Conservation (phyloP, 2,329 filamentous ascomycete genomes). For the Fusarium longipes region DNA sequence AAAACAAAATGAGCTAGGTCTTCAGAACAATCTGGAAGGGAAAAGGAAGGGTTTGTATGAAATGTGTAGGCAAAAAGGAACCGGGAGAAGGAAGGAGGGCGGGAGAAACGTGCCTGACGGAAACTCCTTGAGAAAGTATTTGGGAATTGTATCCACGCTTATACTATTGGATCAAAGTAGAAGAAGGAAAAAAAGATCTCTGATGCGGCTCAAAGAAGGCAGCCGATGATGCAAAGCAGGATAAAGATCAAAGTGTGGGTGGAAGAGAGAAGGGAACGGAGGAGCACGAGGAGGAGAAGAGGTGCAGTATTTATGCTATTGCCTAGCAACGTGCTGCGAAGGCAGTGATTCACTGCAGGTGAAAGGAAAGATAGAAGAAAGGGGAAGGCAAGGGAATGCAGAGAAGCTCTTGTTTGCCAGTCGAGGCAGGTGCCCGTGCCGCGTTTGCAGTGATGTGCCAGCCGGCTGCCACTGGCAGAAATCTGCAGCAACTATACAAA, state of each 20-base stretch:
- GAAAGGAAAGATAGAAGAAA: not conserved
- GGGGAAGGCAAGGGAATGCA: not conserved
- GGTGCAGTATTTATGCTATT: slow-evolving; percentile 15
- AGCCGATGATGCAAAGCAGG: not conserved
- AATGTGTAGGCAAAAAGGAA: not conserved
- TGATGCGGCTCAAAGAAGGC: not conserved
- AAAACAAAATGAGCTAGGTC: not conserved
- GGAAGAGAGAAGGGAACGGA: slow-evolving; percentile 7
- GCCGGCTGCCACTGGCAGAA: slow-evolving; percentile 13
- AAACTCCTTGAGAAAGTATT: slow-evolving; percentile 8
- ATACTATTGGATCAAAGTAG: slow-evolving; percentile 15
- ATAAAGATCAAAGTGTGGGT: not conserved
- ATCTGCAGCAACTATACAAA: not conserved
- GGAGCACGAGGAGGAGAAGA: not conserved
- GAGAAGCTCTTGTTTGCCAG: not conserved
- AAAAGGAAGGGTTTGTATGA: not conserved
- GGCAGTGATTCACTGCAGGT: slow-evolving; percentile 14
- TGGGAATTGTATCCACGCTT: slow-evolving; percentile 28
- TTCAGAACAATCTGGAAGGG: not conserved
- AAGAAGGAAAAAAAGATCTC: not conserved
- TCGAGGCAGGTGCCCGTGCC: slow-evolving; percentile 20
- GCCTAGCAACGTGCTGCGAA: not conserved
- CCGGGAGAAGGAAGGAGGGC: not conserved
- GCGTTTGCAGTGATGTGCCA: slow-evolving; percentile 7
- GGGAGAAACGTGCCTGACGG: slow-evolving; percentile 13